phyloP scores from a whole-genome alignment of 257 asterid species.

The Penstemon newberryi region DNA sequence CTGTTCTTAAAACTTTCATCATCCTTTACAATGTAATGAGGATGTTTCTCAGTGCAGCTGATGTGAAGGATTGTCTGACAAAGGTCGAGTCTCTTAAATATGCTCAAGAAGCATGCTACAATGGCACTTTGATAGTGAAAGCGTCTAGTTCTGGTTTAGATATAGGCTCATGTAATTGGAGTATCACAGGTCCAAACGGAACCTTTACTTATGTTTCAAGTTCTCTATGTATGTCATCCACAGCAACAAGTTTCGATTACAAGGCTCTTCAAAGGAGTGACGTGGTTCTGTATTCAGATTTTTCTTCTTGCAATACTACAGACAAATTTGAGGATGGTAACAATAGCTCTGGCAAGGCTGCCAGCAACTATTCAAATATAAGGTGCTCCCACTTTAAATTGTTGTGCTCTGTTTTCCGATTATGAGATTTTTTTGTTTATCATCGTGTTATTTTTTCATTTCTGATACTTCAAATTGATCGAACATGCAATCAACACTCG shows the following conservation, averaged over 20 bases:
- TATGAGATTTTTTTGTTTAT: constrained; percentile 6
- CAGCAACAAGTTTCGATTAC: constrained; percentile 60
- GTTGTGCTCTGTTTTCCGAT: constrained; percentile 2
- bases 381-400: constrained; percentile 43
- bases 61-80: no score
- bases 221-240: constrained; percentile 54
- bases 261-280: constrained; percentile 62
- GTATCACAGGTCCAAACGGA: no score
- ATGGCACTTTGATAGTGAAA: no score
- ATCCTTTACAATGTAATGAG: constrained; percentile 33
- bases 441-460: constrained; percentile 17
- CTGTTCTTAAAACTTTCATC: neutral
- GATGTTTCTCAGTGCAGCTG: no score
- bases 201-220: no score
- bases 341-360: constrained; percentile 28
- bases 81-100: no score
- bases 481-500: no score
- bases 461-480: constrained; percentile 16
- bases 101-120: no score
- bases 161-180: no score
- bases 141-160: no score
- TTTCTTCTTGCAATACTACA: constrained; percentile 36
- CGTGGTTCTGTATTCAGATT: constrained; percentile 67
- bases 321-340: constrained; percentile 33
- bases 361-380: constrained; percentile 28